A percentile compares a stretch with the other conserved stretches of the same genome.
These are phyloP conservation scores for Phenoliferia sp. DNA, from an alignment of 1,284 basidiomycete species.

Conservation along the genomic window DNA sequence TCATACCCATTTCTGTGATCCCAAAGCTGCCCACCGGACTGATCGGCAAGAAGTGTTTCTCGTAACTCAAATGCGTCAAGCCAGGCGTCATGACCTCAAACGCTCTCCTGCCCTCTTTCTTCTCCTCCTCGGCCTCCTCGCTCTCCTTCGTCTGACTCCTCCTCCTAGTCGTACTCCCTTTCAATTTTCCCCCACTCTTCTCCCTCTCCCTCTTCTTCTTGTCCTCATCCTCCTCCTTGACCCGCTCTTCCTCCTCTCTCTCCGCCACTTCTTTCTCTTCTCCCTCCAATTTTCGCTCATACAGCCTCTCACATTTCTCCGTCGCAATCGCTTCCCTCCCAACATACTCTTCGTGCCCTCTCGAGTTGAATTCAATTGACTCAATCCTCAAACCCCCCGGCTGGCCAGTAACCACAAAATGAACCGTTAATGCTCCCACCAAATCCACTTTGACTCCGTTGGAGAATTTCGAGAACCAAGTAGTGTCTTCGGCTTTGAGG, in stretches of 20 bases:
- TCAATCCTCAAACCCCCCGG: slow-evolving; percentile 20
- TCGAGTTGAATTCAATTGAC: slow-evolving; percentile 25
- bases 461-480: slow-evolving; percentile 20
- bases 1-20: slow-evolving; percentile 32
- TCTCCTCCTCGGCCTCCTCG: not conserved
- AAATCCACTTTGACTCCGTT: slow-evolving; percentile 24
- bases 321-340: slow-evolving; percentile 7
- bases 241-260: not conserved
- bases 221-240: slow-evolving; percentile 1
- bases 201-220: not conserved
- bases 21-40: slow-evolving; percentile 29
- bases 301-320: slow-evolving; percentile 3
- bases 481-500: slow-evolving; percentile 25
- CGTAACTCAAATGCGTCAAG: not conserved
- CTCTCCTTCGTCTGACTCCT: not conserved
- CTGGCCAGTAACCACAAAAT: slow-evolving; percentile 23
- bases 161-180: not conserved
- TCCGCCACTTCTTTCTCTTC: not conserved
- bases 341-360: slow-evolving; percentile 27
- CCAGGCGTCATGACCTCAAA: not conserved
- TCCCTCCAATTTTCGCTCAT: not conserved
- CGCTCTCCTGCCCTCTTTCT: not conserved
- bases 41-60: not conserved
- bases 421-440: slow-evolving; percentile 19
- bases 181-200: slow-evolving; percentile 5